A percentile compares a stretch with the other conserved stretches of the same genome.
Evolutionary conservation across 2,329 filamentous ascomycete species (phyloP).

Genomic region (Biscogniauxia sp.): DNA sequence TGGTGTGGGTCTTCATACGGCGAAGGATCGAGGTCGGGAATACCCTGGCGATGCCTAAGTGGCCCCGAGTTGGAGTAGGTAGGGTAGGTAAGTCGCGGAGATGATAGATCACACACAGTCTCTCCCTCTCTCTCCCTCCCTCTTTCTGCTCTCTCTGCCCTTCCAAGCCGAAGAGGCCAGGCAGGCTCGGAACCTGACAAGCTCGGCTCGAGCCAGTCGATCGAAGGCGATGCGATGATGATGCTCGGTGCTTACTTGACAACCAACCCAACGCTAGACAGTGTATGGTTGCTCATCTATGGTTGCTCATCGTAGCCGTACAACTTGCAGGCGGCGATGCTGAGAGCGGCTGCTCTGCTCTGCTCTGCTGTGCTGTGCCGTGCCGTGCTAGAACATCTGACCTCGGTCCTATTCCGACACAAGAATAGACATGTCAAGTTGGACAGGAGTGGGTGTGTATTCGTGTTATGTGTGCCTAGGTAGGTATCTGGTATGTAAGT

Average conservation of each 20-base stretch:
- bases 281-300: no score
- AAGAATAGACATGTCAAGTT: not conserved
- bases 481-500: no score
- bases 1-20: constrained; percentile 8
- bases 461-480: no score
- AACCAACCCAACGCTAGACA: not conserved
- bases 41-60: not conserved
- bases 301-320: not conserved
- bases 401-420: not conserved
- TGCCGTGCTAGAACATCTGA: not conserved
- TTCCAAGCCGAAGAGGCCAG: no score
- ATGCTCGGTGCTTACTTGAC: not conserved
- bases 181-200: no score
- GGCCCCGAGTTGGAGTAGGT: not conserved
- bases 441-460: not conserved
- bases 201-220: no score
- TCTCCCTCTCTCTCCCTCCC: no score
- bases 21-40: constrained; percentile 12
- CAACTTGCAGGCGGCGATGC: not conserved
- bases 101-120: not conserved
- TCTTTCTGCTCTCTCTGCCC: no score
- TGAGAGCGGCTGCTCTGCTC: not conserved
- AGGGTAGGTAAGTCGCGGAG: not conserved
- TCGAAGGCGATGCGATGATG: not conserved
- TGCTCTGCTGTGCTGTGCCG: not conserved